phyloP scores from a whole-genome alignment of 169 alveolate genomes.

The Neospora caninum region DNA sequence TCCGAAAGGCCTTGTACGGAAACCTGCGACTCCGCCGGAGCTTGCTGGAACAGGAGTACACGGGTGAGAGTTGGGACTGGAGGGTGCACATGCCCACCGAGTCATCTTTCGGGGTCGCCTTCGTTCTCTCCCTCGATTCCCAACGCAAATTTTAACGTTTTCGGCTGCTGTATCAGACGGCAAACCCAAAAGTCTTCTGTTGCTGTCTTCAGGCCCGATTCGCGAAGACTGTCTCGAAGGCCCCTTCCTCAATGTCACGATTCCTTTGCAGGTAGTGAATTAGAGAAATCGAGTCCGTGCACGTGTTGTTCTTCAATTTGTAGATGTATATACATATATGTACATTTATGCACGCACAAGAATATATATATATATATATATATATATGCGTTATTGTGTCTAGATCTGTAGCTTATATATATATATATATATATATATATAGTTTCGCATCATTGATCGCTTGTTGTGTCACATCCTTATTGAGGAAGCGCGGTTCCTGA shows the following conservation, averaged over 20 bases:
- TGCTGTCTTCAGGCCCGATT: background rate
- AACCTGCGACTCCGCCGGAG: slow-evolving; percentile 35
- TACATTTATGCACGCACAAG: background rate
- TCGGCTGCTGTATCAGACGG: too few relatives aligned
- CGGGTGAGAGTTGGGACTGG: background rate
- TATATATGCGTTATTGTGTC: background rate
- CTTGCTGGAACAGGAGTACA: background rate
- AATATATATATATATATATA: background rate
- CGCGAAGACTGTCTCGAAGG: slow-evolving; percentile 45
- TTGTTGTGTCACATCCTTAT: too few relatives aligned
- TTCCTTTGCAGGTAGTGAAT: slow-evolving; percentile 52
- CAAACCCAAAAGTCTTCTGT: background rate
- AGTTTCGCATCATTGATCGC: too few relatives aligned
- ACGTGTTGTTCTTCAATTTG: too few relatives aligned
- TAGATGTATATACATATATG: background rate
- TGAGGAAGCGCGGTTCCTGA: too few relatives aligned
- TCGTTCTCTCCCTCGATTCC: too few relatives aligned
- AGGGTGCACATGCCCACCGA: background rate
- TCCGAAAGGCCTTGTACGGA: slow-evolving; percentile 41
- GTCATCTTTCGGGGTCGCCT: background rate
- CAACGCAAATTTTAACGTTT: too few relatives aligned
- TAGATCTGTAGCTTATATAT: too few relatives aligned
- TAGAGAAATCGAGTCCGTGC: too few relatives aligned
- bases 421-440: too few relatives aligned
- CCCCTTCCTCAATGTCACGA: slow-evolving; percentile 55